Conservation (phyloP, 768 basidiomycete species). For the Rhodotorula kratochvilovae region DNA sequence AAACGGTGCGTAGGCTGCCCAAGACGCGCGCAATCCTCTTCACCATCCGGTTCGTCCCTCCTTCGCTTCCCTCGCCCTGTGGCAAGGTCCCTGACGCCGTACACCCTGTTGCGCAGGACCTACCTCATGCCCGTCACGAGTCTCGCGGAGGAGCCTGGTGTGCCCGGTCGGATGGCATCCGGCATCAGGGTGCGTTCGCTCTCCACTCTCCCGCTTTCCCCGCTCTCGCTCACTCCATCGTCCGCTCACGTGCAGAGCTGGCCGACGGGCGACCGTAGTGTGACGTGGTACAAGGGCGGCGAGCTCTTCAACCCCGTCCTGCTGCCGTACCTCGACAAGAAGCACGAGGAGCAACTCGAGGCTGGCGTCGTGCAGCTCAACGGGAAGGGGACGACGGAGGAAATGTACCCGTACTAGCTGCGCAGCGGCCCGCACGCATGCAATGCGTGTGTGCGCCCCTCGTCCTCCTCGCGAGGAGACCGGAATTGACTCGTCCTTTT, state of each 20-base stretch:
- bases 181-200: conserved; percentile 49
- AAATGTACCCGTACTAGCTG: not conserved
- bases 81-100: too few relatives aligned
- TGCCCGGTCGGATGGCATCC: conserved; percentile 61
- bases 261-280: conserved; percentile 54
- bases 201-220: not conserved
- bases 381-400: conserved; percentile 7
- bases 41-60: conserved; percentile 55
- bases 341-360: conserved; percentile 48
- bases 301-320: conserved; percentile 46
- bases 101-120: not conserved
- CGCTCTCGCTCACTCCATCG: not conserved
- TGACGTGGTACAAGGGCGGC: conserved; percentile 51
- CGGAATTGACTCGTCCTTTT: too few relatives aligned
- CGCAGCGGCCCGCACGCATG: too few relatives aligned
- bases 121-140: conserved; percentile 46
- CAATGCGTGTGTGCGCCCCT: too few relatives aligned
- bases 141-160: conserved; percentile 57
- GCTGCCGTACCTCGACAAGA: conserved; percentile 49
- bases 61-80: too few relatives aligned
- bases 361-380: conserved; percentile 31
- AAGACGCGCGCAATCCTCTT: conserved; percentile 64
- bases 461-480: too few relatives aligned
- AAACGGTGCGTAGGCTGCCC: conserved; percentile 63
- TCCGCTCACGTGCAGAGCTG: conserved; percentile 51